phyloP scores from a whole-genome alignment of 1,284 basidiomycete species.

The Apiotrichum gracile region DNA sequence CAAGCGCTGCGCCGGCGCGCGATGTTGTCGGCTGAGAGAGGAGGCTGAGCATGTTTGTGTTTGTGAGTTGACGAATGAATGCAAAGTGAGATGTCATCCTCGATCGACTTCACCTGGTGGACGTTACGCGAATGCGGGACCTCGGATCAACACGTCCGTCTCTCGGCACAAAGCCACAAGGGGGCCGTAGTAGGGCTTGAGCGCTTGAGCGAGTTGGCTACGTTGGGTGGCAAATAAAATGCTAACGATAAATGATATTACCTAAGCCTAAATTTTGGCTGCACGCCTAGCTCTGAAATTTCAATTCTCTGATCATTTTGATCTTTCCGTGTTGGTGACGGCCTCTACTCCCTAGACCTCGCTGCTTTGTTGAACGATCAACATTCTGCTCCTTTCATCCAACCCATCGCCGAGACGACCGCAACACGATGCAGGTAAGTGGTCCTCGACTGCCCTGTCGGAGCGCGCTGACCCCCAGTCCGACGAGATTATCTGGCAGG shows the following conservation, averaged over 20 bases:
- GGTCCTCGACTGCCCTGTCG: background rate
- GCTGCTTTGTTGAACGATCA: too few relatives aligned
- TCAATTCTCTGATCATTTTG: background rate
- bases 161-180: background rate
- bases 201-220: too few relatives aligned
- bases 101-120: too few relatives aligned
- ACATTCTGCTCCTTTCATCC: too few relatives aligned
- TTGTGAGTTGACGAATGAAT: background rate
- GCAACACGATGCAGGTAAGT: constrained; percentile 39
- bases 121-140: too few relatives aligned
- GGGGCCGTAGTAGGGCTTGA: too few relatives aligned
- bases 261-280: background rate
- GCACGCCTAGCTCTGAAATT: constrained; percentile 3
- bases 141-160: background rate
- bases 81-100: background rate
- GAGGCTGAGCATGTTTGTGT: constrained; percentile 15
- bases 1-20: constrained; percentile 26
- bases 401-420: background rate
- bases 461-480: constrained; percentile 55
- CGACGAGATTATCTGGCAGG: constrained; percentile 93
- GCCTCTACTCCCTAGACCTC: too few relatives aligned
- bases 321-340: too few relatives aligned
- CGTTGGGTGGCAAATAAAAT: background rate
- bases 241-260: background rate
- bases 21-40: constrained; percentile 33